Evolutionary conservation across 805 yeast species (phyloP).

Genomic region (Pichia nanzhaoensis): DNA sequence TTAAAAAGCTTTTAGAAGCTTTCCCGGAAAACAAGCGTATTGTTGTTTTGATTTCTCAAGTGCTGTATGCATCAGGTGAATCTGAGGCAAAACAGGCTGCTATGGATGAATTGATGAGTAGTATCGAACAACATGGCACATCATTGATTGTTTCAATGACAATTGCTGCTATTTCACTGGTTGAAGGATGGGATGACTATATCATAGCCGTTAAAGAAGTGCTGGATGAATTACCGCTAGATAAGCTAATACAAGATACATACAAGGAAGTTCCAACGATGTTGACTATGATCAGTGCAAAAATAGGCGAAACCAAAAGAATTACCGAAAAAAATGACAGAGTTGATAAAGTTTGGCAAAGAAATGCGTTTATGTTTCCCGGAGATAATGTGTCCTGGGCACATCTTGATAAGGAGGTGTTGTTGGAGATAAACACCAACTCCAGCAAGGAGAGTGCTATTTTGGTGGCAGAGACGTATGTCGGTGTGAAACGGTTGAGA

Average conservation of each 20-base stretch:
- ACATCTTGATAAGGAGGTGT: slow-evolving; percentile 47
- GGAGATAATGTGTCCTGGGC: slow-evolving; percentile 64
- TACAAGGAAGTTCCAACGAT: slow-evolving; percentile 53
- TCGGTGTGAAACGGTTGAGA: slow-evolving; percentile 40
- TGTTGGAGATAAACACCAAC: slow-evolving; percentile 50
- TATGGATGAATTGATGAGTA: slow-evolving; percentile 67
- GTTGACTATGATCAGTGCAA: slow-evolving; percentile 42
- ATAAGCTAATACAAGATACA: slow-evolving; percentile 41
- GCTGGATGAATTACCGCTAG: slow-evolving; percentile 43
- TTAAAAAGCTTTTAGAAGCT: slow-evolving; percentile 52
- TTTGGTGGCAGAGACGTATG: slow-evolving; percentile 47
- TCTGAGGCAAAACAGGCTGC: slow-evolving; percentile 81
- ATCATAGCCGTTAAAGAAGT: slow-evolving; percentile 61
- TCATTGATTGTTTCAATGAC: slow-evolving; percentile 62
- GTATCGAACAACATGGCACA: slow-evolving; percentile 57
- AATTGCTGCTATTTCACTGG: slow-evolving; percentile 71
- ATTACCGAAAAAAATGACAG: neutral
- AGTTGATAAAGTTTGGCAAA: slow-evolving; percentile 46
- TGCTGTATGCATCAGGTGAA: slow-evolving; percentile 67
- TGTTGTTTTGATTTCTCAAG: slow-evolving; percentile 70
- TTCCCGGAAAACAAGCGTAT: slow-evolving; percentile 57
- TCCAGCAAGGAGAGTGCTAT: slow-evolving; percentile 44
- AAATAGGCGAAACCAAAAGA: slow-evolving; percentile 22
- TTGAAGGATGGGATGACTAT: slow-evolving; percentile 52
- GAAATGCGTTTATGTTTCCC: slow-evolving; percentile 71